Evolutionary conservation across 208 protist species (phyloP).

Genomic region (Jaenimonas drosophilae): DNA sequence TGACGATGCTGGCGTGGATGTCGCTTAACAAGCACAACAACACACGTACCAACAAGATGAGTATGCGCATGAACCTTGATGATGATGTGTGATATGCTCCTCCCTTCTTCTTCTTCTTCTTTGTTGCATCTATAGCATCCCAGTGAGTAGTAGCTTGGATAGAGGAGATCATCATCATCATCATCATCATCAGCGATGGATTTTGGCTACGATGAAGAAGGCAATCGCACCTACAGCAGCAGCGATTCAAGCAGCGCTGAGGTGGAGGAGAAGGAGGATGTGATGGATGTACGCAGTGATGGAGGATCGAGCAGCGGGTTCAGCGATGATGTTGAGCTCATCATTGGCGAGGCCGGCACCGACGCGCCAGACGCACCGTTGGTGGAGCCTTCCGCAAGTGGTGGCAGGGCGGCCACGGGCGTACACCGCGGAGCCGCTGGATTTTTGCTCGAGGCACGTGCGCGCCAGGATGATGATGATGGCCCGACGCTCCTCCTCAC

Average conservation of each 20-base stretch:
- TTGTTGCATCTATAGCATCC: not conserved
- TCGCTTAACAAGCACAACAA: not conserved
- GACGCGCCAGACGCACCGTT: constrained; percentile 56
- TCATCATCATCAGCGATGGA: constrained; percentile 26
- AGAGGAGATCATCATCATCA: not conserved
- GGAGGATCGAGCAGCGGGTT: constrained; percentile 20
- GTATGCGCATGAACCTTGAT: too few relatives aligned
- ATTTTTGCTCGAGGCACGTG: not conserved
- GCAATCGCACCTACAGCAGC: constrained; percentile 16
- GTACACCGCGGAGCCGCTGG: not conserved
- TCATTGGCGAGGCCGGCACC: constrained; percentile 64
- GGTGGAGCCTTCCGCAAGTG: constrained; percentile 20
- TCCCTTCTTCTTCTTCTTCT: constrained; percentile 9
- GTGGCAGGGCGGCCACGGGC: not conserved
- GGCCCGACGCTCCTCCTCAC: constrained; percentile 3
- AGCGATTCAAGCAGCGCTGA: constrained; percentile 1
- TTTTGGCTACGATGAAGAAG: constrained; percentile 68
- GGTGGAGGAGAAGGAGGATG: constrained; percentile 11
- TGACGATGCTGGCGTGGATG: not conserved
- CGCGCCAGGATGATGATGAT: not conserved
- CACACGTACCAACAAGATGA: not conserved
- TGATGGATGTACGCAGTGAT: constrained; percentile 6
- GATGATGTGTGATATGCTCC: constrained; percentile 9
- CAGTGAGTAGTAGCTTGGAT: constrained; percentile 2
- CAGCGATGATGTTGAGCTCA: constrained; percentile 73